Evolutionary conservation across 805 yeast genomes (phyloP), one percentile per base, ranked within the genome.

Genomic region (Metschnikowia koreensis): DNA sequence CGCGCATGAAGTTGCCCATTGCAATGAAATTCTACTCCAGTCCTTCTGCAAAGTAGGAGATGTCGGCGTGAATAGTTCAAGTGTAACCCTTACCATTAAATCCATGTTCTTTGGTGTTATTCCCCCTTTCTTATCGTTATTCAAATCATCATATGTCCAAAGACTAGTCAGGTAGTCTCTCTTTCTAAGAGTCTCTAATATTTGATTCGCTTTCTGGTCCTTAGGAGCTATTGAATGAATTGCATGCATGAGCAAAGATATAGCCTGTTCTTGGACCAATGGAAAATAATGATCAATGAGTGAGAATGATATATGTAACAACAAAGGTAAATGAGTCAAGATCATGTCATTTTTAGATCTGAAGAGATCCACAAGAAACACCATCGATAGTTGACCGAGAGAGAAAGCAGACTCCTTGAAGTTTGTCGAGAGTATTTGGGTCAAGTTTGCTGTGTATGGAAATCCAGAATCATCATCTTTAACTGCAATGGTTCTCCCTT

Each of bases 1-100:
- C 2, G 97, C 96, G 71, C 98, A 94, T 1, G 97, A 86, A 0
- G 99, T 94, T 0, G 99, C 97, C 99, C 99, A 94, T 29, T 80
- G 77, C 36, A 96, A 74, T 0, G 98, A 86, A 3, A 81, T 82
- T 34, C 85, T 73, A 46, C 96, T 86, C 99, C 99, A 94, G 46
- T 86, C 88, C 40, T 80, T 80, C 64, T 87, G 96, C 39, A 91
- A 71, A 0, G 84, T 80, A 1, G 71, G 68, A 26, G 71, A 68
- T 0, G 75, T 66, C 0, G 75, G 70, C 7, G 71, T 56, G 58
- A 90, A 82, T 0, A 87, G 75, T 26, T 77, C 80, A 37, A 90
- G 65, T 2, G 87, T 77, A 50, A 81, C 79, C 54, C 91, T 71
- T 2, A 88, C 83, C 54, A 92, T 69, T 9, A 75, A 64, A 60